A percentile compares a stretch with the other conserved stretches of the same genome.
Conservation (phyloP, 139 green algal genomes). For the Chlorella ohadii region DNA sequence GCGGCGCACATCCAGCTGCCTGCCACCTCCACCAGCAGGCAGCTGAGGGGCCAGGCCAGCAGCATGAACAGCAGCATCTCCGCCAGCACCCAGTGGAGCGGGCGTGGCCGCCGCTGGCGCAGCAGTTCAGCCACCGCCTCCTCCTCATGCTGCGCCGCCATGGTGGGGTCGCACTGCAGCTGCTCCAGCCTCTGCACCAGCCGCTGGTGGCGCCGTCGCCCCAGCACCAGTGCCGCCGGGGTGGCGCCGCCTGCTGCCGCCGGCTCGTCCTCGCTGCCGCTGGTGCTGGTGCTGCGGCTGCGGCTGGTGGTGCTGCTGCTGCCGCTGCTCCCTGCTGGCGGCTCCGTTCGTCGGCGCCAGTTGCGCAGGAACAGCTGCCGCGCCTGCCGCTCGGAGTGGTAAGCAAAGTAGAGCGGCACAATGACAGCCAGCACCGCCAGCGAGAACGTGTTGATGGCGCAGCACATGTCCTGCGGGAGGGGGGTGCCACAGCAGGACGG, state of each 20-base stretch:
- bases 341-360: neutral
- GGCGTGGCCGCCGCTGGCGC: neutral
- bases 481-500: no score
- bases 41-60: neutral
- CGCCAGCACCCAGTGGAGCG: neutral
- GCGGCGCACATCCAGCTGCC: neutral
- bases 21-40: neutral
- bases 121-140: neutral
- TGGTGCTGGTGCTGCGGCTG: neutral
- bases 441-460: neutral
- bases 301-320: neutral
- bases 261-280: neutral
- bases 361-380: neutral
- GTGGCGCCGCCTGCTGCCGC: neutral
- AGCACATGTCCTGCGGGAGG: slow-evolving; percentile 4
- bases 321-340: neutral
- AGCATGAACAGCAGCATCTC: neutral
- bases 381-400: neutral
- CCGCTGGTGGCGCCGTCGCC: neutral
- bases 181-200: neutral
- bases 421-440: neutral
- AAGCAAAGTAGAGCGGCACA: neutral
- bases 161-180: neutral
- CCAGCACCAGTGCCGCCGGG: neutral
- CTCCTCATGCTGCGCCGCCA: neutral